phyloP scores from a whole-genome alignment of 495 filamentous ascomycete species.

The Neurospora sublineolata region DNA sequence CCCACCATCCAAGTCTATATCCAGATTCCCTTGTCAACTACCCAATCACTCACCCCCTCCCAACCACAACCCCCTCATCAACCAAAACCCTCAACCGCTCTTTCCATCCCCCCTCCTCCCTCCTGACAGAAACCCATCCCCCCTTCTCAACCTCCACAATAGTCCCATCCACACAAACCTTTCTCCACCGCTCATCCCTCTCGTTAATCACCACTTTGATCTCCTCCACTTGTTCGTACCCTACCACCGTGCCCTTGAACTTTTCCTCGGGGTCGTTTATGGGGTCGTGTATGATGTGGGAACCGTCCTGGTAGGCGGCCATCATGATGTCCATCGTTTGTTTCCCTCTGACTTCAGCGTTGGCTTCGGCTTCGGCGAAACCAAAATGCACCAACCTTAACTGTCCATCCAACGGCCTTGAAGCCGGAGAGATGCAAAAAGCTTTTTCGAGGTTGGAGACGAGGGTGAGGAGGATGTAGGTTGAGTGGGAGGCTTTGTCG shows the following conservation, averaged over 20 bases:
- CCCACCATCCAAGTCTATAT: not conserved
- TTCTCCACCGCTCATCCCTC: conserved; percentile 56
- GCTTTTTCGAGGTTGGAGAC: conserved; percentile 70
- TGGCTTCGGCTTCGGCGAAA: not conserved
- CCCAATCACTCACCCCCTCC: not conserved
- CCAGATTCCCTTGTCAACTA: not conserved
- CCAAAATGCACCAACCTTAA: conserved; percentile 67
- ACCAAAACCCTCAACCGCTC: conserved; percentile 26
- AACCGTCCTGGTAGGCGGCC: conserved; percentile 60
- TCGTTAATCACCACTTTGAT: conserved; percentile 57
- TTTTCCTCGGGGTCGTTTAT: conserved; percentile 15
- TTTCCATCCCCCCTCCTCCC: conserved; percentile 8
- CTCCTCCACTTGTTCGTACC: conserved; percentile 54
- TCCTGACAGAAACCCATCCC: conserved; percentile 57
- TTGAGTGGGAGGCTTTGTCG: conserved; percentile 21
- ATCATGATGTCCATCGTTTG: conserved; percentile 65
- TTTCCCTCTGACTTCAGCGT: conserved; percentile 26
- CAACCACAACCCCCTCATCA: conserved; percentile 3
- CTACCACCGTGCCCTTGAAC: conserved; percentile 33
- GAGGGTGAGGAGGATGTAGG: conserved; percentile 61
- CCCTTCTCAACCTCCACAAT: conserved; percentile 59
- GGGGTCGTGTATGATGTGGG: conserved; percentile 36
- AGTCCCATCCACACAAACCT: conserved; percentile 80
- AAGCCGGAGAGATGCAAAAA: conserved; percentile 65
- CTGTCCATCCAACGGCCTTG: conserved; percentile 52